phyloP scores from a whole-genome alignment of 1,284 basidiomycete species.

The Filobasidium uniguttulatum region DNA sequence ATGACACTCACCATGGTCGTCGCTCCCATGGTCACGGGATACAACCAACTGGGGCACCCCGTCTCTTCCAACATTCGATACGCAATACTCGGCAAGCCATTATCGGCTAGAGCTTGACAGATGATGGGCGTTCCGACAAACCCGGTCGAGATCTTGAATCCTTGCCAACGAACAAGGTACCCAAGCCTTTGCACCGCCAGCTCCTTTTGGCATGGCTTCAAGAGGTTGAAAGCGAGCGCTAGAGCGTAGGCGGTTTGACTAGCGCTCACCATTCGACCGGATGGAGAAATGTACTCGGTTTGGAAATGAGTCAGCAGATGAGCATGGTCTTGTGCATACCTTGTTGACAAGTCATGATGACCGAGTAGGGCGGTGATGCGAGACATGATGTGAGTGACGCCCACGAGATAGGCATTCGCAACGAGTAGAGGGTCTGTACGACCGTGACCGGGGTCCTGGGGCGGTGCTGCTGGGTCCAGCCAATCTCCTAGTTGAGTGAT shows the following conservation, averaged over 20 bases:
- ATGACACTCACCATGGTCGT: no score
- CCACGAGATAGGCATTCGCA: constrained; percentile 23
- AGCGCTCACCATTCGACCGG: constrained; percentile 17
- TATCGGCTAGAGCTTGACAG: constrained; percentile 20
- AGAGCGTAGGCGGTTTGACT: constrained; percentile 19
- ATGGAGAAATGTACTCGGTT: constrained; percentile 17
- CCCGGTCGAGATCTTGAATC: constrained; percentile 21
- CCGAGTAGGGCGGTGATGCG: constrained; percentile 15
- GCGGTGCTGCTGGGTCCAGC: constrained; percentile 22
- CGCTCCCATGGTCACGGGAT: constrained; percentile 28
- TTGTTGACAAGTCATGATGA: constrained; percentile 2
- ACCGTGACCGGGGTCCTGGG: constrained; percentile 18
- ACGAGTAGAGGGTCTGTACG: constrained; percentile 15
- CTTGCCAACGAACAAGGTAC: constrained; percentile 13
- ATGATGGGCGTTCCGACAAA: constrained; percentile 29
- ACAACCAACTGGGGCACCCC: constrained; percentile 28
- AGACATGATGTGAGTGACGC: constrained; percentile 16
- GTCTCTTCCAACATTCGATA: constrained; percentile 33
- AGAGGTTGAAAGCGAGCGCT: constrained; percentile 17
- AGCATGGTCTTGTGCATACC: constrained; percentile 3
- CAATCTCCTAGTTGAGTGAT: constrained; percentile 22
- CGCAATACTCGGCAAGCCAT: constrained; percentile 20
- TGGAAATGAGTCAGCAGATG: constrained; percentile 17
- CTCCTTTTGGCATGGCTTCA: constrained; percentile 7
- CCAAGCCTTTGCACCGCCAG: constrained; percentile 15